phyloP scores from a whole-genome alignment of 805 yeast genomes.

The Martiniozyma abietophila region DNA sequence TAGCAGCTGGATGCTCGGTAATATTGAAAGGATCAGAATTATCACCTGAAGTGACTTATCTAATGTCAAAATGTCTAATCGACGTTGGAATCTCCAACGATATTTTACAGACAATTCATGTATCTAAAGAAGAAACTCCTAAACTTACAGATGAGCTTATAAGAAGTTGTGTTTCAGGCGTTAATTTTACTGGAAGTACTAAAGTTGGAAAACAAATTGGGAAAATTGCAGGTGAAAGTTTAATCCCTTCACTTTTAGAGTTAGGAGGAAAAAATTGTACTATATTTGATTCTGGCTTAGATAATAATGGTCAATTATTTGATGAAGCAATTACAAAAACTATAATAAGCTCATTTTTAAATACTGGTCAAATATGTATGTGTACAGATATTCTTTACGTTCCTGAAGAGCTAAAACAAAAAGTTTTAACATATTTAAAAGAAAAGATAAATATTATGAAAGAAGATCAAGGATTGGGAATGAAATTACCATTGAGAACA shows the following conservation, averaged over 20 bases:
- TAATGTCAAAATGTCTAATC: constrained; percentile 26
- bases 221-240: constrained; percentile 26
- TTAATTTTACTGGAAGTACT: constrained; percentile 40
- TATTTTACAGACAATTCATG: constrained; percentile 1
- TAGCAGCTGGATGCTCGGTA: constrained; percentile 39
- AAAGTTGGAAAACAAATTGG: constrained; percentile 31
- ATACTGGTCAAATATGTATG: constrained; percentile 30
- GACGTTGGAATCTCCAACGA: constrained; percentile 25
- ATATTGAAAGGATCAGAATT: constrained; percentile 33
- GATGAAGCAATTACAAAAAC: constrained; percentile 23
- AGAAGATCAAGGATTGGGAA: constrained; percentile 11
- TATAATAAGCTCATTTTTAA: constrained; percentile 10
- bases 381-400: constrained; percentile 32
- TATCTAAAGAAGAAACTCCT: neutral
- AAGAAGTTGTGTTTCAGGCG: constrained; percentile 22
- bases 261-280: constrained; percentile 37
- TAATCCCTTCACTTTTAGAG: constrained; percentile 35
- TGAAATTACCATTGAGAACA: constrained; percentile 25
- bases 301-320: constrained; percentile 28
- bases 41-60: constrained; percentile 27
- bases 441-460: constrained; percentile 9
- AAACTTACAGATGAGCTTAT: neutral
- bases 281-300: constrained; percentile 19
- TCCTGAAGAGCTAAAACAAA: constrained; percentile 28
- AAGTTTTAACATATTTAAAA: constrained; percentile 18